Evolutionary conservation across 2,329 filamentous ascomycete species (phyloP).

Genomic region (Trichophyton schoenleinii): DNA sequence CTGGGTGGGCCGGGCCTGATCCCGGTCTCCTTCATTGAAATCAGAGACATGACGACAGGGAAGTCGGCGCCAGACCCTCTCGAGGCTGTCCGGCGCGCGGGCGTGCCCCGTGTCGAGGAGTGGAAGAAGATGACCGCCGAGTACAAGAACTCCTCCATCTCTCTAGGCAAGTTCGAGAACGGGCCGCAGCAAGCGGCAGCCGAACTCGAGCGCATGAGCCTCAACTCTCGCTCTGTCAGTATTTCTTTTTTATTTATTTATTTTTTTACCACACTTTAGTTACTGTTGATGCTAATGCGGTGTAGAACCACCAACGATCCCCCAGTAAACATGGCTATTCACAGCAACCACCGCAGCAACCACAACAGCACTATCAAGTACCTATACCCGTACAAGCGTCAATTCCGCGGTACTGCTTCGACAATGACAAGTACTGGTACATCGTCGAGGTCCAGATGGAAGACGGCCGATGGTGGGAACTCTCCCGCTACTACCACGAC

Average conservation of each 20-base stretch:
- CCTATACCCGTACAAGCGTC: conserved; percentile 68
- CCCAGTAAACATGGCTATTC: conserved; percentile 24
- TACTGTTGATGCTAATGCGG: not conserved
- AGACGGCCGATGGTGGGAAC: conserved; percentile 81
- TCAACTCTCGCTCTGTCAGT: conserved; percentile 42
- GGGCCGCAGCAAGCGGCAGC: conserved; percentile 50
- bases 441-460: conserved; percentile 85
- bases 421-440: conserved; percentile 98
- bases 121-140: conserved; percentile 99
- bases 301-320: conserved; percentile 28
- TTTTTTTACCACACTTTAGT: not conserved
- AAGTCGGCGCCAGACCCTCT: conserved; percentile 68
- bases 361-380: conserved; percentile 38
- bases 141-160: conserved; percentile 98
- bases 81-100: conserved; percentile 74
- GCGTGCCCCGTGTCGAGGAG: conserved; percentile 89
- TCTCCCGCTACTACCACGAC: conserved; percentile 92
- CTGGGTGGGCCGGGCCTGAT: conserved; percentile 93
- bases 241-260: not conserved
- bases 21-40: conserved; percentile 91
- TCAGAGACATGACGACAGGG: conserved; percentile 83
- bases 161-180: conserved; percentile 72
- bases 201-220: conserved; percentile 66
- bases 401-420: conserved; percentile 88
- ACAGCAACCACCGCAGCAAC: conserved; percentile 27